A percentile compares a stretch with the other conserved stretches of the same genome.
Evolutionary conservation across 805 yeast genomes (phyloP).

Genomic region (Metschnikowia drakensbergensis): DNA sequence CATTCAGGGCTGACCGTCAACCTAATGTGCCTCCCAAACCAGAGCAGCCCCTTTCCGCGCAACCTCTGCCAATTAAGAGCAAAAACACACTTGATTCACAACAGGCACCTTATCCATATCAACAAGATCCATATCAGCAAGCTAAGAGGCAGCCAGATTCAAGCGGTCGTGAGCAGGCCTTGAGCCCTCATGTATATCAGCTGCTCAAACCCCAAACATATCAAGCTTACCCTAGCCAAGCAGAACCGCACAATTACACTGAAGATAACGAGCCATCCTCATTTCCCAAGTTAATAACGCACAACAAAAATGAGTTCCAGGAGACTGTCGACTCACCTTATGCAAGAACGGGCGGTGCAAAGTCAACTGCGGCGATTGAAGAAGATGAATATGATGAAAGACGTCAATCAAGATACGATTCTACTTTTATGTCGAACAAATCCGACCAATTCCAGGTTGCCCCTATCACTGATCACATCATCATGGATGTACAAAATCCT

Average conservation of each 20-base stretch:
- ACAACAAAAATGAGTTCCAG: slow-evolving; percentile 12
- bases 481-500: slow-evolving; percentile 7
- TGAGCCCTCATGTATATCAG: slow-evolving; percentile 2
- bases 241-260: background rate
- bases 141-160: background rate
- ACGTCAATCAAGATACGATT: slow-evolving; percentile 13
- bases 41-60: slow-evolving; percentile 2
- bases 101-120: background rate
- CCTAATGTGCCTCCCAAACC: slow-evolving; percentile 7
- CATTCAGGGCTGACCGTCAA: slow-evolving; percentile 14
- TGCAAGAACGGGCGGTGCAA: slow-evolving; percentile 4
- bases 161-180: background rate
- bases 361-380: background rate
- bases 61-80: slow-evolving; percentile 5
- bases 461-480: background rate
- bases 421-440: slow-evolving; percentile 22
- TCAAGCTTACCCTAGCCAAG: background rate
- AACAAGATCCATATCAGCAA: slow-evolving; percentile 10
- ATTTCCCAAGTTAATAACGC: slow-evolving; percentile 12
- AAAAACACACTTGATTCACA: background rate
- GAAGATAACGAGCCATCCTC: background rate
- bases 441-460: slow-evolving; percentile 18
- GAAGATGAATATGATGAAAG: slow-evolving; percentile 3
- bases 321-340: slow-evolving; percentile 14
- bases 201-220: slow-evolving; percentile 5